Percentiles rank a stretch among this genome's conserved stretches.
Conservation (phyloP, 306 rosid species). For the Myrica gale region DNA sequence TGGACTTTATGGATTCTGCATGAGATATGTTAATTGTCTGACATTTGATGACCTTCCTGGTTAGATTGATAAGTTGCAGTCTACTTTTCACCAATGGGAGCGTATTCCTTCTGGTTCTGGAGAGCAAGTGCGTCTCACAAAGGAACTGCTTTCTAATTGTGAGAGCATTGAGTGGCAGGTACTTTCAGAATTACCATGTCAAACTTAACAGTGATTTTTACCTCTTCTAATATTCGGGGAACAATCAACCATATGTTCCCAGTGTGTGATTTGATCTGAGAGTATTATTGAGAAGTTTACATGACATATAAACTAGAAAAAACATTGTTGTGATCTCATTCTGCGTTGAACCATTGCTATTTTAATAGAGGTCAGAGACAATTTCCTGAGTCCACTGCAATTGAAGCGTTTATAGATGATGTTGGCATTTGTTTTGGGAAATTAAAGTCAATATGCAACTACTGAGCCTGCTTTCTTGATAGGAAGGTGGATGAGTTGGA, state of each 20-base stretch:
- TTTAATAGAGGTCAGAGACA: background rate
- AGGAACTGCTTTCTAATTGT: slow-evolving; percentile 68
- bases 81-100: slow-evolving; percentile 82
- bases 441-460: slow-evolving; percentile 24
- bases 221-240: background rate
- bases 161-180: slow-evolving; percentile 98
- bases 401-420: background rate
- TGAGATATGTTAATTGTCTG: slow-evolving; percentile 21
- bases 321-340: background rate
- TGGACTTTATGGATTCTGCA: slow-evolving; percentile 16
- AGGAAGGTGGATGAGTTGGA: slow-evolving; percentile 98
- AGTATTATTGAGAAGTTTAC: slow-evolving; percentile 6
- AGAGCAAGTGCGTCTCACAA: slow-evolving; percentile 56
- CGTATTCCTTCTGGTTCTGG: slow-evolving; percentile 43
- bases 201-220: background rate
- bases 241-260: background rate
- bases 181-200: background rate
- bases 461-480: slow-evolving; percentile 72
- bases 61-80: slow-evolving; percentile 81
- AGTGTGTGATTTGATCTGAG: slow-evolving; percentile 4
- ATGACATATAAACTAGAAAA: background rate
- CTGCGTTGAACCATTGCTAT: background rate
- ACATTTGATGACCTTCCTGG: slow-evolving; percentile 21
- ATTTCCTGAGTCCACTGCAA: background rate
- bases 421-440: background rate